Evolutionary conservation across 176 grass and related monocot genomes (phyloP), one percentile per base, ranked within the genome.

Genomic region (Zizania latifolia): DNA sequence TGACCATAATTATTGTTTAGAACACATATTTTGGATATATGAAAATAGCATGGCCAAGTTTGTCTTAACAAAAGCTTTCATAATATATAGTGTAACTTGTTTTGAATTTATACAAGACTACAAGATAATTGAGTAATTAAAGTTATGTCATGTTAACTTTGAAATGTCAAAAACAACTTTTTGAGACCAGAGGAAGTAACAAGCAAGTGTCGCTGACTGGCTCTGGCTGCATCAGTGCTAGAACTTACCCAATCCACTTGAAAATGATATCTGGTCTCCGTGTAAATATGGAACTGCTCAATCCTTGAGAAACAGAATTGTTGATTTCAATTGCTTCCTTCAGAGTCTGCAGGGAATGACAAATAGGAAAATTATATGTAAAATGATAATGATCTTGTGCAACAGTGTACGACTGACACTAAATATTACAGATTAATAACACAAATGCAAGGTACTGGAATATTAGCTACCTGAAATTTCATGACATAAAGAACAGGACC

Each of bases 261-360:
- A 99, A 99, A 80, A 99, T 94, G 46, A 90, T 70, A 38, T 99
- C 92, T 82, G 95, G 89, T 58, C 73, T 86, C 41, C 74, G 88
- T 56, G 95, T 99, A 86, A 99, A 99, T 76, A 99, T 92, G 57
- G 95, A 99, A 58, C 95, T 99, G 77, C 95, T 99, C 70, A 99
- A 67, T 23, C 95, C 95, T 92, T 99, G 95, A 44, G 91, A 80
- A 74, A 94, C 95, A 30, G 91, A 99, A 73, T 99, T 99, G 71
- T 99, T 94, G 67, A 94, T 94, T 78, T 94, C 87, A 84, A 99
- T 90, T 77, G 91, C 95, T 87, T 99, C 92, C 62, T 90, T 90
- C 65, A 99, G 71, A 71, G 72, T 92, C 95, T 99, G 76, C 30
- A 68, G 46, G 6, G 39, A 70, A 76, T 2, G 7, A 80, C 24